These are phyloP conservation scores for Claviceps arundinis DNA, from an alignment of 2,329 filamentous ascomycete genomes.

Conservation along the genomic window DNA sequence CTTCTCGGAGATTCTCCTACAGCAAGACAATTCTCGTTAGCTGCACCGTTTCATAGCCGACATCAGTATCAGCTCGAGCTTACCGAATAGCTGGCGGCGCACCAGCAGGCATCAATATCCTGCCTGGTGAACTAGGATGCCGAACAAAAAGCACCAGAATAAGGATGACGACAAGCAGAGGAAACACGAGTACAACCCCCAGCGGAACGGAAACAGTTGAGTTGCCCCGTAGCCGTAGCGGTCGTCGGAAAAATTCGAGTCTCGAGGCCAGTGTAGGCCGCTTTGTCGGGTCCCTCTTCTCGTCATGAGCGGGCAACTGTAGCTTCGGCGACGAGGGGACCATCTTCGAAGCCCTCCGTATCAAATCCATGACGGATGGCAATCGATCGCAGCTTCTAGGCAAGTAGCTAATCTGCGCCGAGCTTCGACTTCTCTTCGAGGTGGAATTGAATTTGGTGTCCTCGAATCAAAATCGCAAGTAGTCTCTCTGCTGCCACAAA, in stretches of 20 bases:
- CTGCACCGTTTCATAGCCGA: background rate
- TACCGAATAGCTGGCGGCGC: slow-evolving; percentile 82
- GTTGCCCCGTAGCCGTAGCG: slow-evolving; percentile 80
- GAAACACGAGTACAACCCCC: slow-evolving; percentile 85
- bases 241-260: slow-evolving; percentile 72
- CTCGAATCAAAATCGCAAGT: background rate
- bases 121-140: slow-evolving; percentile 70
- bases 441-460: background rate
- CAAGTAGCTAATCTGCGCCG: background rate
- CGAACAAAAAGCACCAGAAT: slow-evolving; percentile 82
- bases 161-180: slow-evolving; percentile 77
- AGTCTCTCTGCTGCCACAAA: background rate
- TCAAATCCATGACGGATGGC: slow-evolving; percentile 39
- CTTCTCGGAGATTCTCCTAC: slow-evolving; percentile 89
- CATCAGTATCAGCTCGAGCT: background rate
- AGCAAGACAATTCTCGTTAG: background rate
- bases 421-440: background rate
- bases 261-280: slow-evolving; percentile 31
- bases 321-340: slow-evolving; percentile 28
- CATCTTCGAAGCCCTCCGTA: slow-evolving; percentile 40
- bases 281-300: slow-evolving; percentile 29
- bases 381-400: background rate
- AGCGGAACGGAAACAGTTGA: slow-evolving; percentile 86
- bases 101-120: slow-evolving; percentile 77
- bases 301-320: slow-evolving; percentile 35